Percentiles rank a stretch among this genome's conserved stretches.
Evolutionary conservation across 805 yeast species (phyloP).

Genomic region (Nakazawaea ernobii): DNA sequence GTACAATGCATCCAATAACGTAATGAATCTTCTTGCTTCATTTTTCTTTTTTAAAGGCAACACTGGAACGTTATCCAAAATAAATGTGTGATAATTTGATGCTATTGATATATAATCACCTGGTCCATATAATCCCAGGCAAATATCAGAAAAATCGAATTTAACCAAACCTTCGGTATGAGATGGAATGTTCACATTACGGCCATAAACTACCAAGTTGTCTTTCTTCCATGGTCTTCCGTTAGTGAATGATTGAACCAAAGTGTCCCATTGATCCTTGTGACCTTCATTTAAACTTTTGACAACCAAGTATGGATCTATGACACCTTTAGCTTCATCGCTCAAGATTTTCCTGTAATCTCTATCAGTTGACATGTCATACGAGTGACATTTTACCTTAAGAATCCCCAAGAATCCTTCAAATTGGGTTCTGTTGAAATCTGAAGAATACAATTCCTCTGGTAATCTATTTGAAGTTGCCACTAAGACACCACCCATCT

Average conservation of each 20-base stretch:
- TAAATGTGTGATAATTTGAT: slow-evolving; percentile 48
- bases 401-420: slow-evolving; percentile 50
- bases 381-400: slow-evolving; percentile 50
- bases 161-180: slow-evolving; percentile 36
- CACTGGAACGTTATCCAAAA: slow-evolving; percentile 57
- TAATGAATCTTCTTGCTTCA: slow-evolving; percentile 65
- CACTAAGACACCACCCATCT: slow-evolving; percentile 67
- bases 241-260: slow-evolving; percentile 21
- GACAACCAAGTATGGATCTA: slow-evolving; percentile 28
- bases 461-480: slow-evolving; percentile 73
- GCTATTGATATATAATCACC: slow-evolving; percentile 69
- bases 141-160: slow-evolving; percentile 48
- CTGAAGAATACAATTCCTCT: slow-evolving; percentile 63
- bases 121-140: slow-evolving; percentile 53
- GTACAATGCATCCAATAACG: slow-evolving; percentile 62
- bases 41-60: slow-evolving; percentile 52
- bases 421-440: slow-evolving; percentile 54
- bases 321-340: slow-evolving; percentile 15
- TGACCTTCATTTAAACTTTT: slow-evolving; percentile 21
- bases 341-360: slow-evolving; percentile 47
- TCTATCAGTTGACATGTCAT: slow-evolving; percentile 53
- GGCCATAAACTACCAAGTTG: slow-evolving; percentile 48
- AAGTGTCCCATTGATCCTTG: slow-evolving; percentile 27
- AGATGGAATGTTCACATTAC: slow-evolving; percentile 42
- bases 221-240: slow-evolving; percentile 13